Percentiles rank a stretch among this genome's conserved stretches.
phyloP scores from a whole-genome alignment of 306 rosid genomes.

The Pyrus pyrifolia region DNA sequence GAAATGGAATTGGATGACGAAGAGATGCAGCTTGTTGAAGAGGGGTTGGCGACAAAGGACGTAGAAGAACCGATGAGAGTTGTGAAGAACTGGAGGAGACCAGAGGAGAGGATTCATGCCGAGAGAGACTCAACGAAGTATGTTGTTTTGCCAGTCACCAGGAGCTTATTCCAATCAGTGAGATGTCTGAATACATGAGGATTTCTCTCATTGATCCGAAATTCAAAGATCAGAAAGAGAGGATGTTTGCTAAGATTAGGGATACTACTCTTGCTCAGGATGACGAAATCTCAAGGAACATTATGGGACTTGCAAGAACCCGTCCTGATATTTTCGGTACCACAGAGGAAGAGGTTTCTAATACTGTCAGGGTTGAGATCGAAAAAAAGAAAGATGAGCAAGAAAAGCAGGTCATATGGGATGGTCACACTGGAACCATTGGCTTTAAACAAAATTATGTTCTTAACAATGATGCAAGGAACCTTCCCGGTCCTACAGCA shows the following conservation, averaged over 20 bases:
- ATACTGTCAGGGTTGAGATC: slow-evolving; percentile 91
- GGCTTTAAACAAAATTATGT: slow-evolving; percentile 52
- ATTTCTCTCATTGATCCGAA: slow-evolving; percentile 96
- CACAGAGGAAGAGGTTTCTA: slow-evolving; percentile 94
- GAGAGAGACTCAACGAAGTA: slow-evolving; percentile 77
- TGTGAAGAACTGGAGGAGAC: slow-evolving; percentile 97
- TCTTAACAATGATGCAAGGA: slow-evolving; percentile 39
- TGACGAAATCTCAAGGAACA: slow-evolving; percentile 74
- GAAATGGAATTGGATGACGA: slow-evolving; percentile 99
- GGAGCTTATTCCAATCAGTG: slow-evolving; percentile 81
- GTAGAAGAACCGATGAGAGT: slow-evolving; percentile 82
- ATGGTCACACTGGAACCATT: slow-evolving; percentile 94
- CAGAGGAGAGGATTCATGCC: slow-evolving; percentile 78
- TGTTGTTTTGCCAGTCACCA: slow-evolving; percentile 86
- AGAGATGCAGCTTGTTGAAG: slow-evolving; percentile 88
- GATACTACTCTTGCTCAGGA: slow-evolving; percentile 95
- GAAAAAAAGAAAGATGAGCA: slow-evolving; percentile 93
- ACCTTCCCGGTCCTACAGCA: slow-evolving; percentile 89
- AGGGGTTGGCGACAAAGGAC: slow-evolving; percentile 56
- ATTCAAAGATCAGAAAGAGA: slow-evolving; percentile 92
- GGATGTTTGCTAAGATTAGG: slow-evolving; percentile 95
- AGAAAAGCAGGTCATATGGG: slow-evolving; percentile 97
- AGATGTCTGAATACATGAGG: slow-evolving; percentile 96
- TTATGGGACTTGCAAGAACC: slow-evolving; percentile 85
- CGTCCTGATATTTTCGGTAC: slow-evolving; percentile 99